Base-by-base conservation (phyloP, 2,329 filamentous ascomycete species). In the Colletotrichum costaricense region DNA sequence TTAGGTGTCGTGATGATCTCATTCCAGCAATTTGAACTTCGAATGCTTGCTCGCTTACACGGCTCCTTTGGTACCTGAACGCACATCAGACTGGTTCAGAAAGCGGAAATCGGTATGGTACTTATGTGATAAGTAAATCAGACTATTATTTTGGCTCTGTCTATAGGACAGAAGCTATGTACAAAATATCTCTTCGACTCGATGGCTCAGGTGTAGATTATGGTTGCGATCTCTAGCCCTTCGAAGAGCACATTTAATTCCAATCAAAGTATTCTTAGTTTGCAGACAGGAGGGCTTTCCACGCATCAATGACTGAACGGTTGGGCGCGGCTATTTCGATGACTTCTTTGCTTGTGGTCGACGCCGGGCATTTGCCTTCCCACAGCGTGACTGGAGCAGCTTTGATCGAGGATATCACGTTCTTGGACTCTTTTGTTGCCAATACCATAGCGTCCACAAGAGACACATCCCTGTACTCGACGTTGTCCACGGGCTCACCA, bases 351-450 rank as follows among this genome's bases (percentile, higher is more conserved):
- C 78, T 79, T 0, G 78, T 79, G 3, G 77, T 76, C 2, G 75
- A 75, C 22, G 76, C 78, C 11, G 76, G 71, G 63, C 76, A 79
- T 55, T 81, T 78, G 0, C 82, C 82, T 14, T 79, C 79, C 82
- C 82, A 83, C 0, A 58, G 56, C 1, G 77, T 76, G 26, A 77
- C 75, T 0, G 9, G 3, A 0, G 80, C 77, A 28, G 76, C 35
- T 26, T 74, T 79, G 19, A 80, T 72, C 2, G 81, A 82, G 1
- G 49, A 19, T 2, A 84, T 76, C 3, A 83, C 59, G n/a, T 77
- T 79, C 68, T 76, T 78, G 1, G 78, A 78, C 28, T 79, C 72
- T 0, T 56, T 14, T 11, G 64, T 67, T 33, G 68, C 11, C 5
- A 74, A 77, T 11, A 72, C 74, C n/a, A 76, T 14, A 35, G 60